These are phyloP conservation scores for Coprinellus micaceus DNA, from an alignment of 768 basidiomycete genomes.

Conservation along the genomic window DNA sequence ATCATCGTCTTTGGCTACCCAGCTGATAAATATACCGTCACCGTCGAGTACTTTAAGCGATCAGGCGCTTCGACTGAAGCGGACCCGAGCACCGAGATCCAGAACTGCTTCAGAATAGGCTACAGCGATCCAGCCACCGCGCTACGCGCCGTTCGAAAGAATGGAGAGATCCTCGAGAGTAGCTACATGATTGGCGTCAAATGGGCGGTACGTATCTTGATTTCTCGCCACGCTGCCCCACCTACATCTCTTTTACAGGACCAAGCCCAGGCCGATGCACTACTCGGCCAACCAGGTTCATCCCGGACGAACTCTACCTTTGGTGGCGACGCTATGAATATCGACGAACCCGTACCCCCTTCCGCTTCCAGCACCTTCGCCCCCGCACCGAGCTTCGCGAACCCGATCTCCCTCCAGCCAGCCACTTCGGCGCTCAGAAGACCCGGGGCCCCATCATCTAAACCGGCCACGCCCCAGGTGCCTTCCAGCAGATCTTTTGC, in stretches of 20 bases:
- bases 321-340: slow-evolving; percentile 39
- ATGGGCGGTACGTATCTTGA: slow-evolving; percentile 62
- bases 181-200: slow-evolving; percentile 84
- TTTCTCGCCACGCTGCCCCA: slow-evolving; percentile 5
- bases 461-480: slow-evolving; percentile 28
- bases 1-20: slow-evolving; percentile 90
- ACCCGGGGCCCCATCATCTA: slow-evolving; percentile 25
- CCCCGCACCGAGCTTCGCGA: slow-evolving; percentile 51
- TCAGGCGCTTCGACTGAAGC: slow-evolving; percentile 69
- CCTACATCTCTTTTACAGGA: slow-evolving; percentile 41
- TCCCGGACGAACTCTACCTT: slow-evolving; percentile 21
- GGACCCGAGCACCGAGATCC: slow-evolving; percentile 62
- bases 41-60: slow-evolving; percentile 71
- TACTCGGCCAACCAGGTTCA: slow-evolving; percentile 42
- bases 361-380: slow-evolving; percentile 18
- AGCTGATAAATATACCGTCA: slow-evolving; percentile 66
- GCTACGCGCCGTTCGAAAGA: slow-evolving; percentile 74
- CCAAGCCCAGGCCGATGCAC: slow-evolving; percentile 50
- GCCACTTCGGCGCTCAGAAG: slow-evolving; percentile 70
- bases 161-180: slow-evolving; percentile 73
- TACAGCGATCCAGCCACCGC: slow-evolving; percentile 72
- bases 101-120: slow-evolving; percentile 81
- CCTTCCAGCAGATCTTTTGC: background rate
- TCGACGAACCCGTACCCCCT: slow-evolving; percentile 37
- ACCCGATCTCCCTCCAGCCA: slow-evolving; percentile 69